These are phyloP conservation scores for Geum urbanum DNA, from an alignment of 306 rosid genomes.

Conservation along the genomic window DNA sequence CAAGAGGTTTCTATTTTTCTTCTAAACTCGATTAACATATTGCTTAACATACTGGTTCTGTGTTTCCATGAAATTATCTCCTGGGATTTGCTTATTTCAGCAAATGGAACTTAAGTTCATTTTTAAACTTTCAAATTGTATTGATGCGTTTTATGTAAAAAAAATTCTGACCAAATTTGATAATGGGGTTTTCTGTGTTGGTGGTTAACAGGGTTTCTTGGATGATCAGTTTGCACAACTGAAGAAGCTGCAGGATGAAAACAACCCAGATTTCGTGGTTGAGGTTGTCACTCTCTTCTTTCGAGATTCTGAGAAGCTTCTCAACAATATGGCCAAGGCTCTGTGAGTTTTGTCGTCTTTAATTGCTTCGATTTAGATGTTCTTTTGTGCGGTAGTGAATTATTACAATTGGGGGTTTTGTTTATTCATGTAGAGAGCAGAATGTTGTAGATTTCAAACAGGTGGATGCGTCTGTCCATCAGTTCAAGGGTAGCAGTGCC, in stretches of 20 bases:
- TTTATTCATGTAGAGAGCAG: slow-evolving; percentile 42
- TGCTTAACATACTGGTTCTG: not conserved
- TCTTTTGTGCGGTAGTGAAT: not conserved
- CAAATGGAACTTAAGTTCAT: not conserved
- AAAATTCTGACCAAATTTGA: not conserved
- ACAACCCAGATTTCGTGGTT: slow-evolving; percentile 63
- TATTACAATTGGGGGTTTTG: slow-evolving; percentile 6
- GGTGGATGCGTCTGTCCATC: slow-evolving; percentile 72
- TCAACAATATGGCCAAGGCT: slow-evolving; percentile 50
- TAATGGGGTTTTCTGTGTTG: not conserved
- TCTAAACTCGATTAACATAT: not conserved
- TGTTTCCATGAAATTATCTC: not conserved
- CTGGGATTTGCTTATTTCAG: slow-evolving; percentile 2
- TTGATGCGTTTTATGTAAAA: not conserved
- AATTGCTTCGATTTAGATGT: not conserved
- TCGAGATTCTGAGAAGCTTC: slow-evolving; percentile 65
- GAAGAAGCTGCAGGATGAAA: slow-evolving; percentile 67
- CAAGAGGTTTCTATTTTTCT: slow-evolving; percentile 42
- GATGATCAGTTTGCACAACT: slow-evolving; percentile 76
- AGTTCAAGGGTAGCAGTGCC: slow-evolving; percentile 74
- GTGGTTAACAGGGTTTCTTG: slow-evolving; percentile 49
- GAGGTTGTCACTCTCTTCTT: slow-evolving; percentile 74
- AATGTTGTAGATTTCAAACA: slow-evolving; percentile 60
- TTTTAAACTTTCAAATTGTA: not conserved
- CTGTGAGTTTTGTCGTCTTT: slow-evolving; percentile 39